phyloP scores from a whole-genome alignment of 305 asterid species.

The Rubia peregrina region DNA sequence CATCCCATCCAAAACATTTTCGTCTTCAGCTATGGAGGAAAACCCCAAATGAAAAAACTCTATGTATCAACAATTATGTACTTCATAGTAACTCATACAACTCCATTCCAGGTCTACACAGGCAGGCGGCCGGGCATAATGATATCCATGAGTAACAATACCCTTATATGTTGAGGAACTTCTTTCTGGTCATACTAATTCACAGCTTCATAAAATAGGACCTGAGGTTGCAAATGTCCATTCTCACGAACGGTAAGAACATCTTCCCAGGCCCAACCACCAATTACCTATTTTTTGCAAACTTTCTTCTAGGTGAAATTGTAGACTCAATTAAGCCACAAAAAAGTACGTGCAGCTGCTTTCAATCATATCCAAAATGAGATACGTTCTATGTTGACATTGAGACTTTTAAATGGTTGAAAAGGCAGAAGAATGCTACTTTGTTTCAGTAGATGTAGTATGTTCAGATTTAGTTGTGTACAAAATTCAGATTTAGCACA shows the following conservation, averaged over 20 bases:
- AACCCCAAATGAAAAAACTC: slow-evolving; percentile 17
- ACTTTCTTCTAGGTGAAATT: not conserved
- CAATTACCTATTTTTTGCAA: slow-evolving; percentile 42
- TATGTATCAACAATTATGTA: slow-evolving; percentile 29
- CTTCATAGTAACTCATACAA: slow-evolving; percentile 17
- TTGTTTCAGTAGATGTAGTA: too few relatives aligned
- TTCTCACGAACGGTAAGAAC: slow-evolving; percentile 75
- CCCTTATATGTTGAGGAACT: slow-evolving; percentile 19
- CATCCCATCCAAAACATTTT: slow-evolving; percentile 21
- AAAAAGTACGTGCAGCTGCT: not conserved
- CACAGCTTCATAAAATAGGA: slow-evolving; percentile 82
- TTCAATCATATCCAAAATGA: not conserved
- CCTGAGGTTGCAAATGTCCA: slow-evolving; percentile 95
- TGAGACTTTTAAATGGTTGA: too few relatives aligned
- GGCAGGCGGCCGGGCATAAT: slow-evolving; percentile 2
- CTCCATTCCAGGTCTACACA: slow-evolving; percentile 18
- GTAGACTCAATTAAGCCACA: not conserved
- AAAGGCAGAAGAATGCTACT: too few relatives aligned
- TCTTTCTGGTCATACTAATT: slow-evolving; percentile 30
- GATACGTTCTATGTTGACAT: slow-evolving; percentile 6
- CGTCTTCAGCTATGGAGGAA: slow-evolving; percentile 20
- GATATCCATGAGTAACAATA: slow-evolving; percentile 15
- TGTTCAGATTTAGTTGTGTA: too few relatives aligned
- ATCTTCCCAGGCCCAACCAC: slow-evolving; percentile 77
- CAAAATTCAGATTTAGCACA: not conserved